phyloP scores from a whole-genome alignment of 2,329 filamentous ascomycete genomes.

The Hortaea werneckii region DNA sequence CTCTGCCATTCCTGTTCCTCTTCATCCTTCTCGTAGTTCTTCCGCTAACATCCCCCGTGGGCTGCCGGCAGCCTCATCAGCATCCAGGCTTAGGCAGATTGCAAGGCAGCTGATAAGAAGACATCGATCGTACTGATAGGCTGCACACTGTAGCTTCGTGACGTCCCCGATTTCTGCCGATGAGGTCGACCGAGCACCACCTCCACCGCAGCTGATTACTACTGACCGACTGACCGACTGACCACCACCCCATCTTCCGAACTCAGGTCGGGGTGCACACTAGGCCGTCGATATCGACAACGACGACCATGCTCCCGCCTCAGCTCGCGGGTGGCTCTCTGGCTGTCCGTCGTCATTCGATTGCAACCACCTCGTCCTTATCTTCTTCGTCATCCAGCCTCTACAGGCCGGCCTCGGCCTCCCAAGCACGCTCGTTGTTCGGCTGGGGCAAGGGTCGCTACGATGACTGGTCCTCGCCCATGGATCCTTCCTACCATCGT shows the following conservation, averaged over 20 bases:
- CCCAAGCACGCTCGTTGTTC: constrained; percentile 16
- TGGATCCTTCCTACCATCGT: constrained; percentile 23
- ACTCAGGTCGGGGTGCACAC: background rate
- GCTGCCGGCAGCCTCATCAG: no score
- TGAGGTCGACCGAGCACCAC: no score
- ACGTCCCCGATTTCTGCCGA: no score
- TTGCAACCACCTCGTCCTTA: constrained; percentile 4
- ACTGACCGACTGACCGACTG: background rate
- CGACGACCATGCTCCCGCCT: constrained; percentile 16
- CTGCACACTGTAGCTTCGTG: no score
- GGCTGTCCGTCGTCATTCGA: background rate
- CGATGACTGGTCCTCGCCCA: constrained; percentile 19
- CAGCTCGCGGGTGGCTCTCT: constrained; percentile 14
- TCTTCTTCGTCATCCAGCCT: background rate
- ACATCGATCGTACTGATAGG: no score
- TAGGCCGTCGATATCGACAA: background rate
- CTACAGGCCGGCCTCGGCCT: constrained; percentile 7
- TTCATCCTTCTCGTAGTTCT: no score
- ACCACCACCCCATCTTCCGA: no score
- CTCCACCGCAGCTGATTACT: background rate
- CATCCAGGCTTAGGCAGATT: no score
- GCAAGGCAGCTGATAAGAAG: no score
- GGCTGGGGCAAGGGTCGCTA: constrained; percentile 12
- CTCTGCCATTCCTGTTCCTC: no score
- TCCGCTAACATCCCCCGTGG: no score